Conservation (phyloP, 768 basidiomycete species). For the Gymnopilus dilepis region DNA sequence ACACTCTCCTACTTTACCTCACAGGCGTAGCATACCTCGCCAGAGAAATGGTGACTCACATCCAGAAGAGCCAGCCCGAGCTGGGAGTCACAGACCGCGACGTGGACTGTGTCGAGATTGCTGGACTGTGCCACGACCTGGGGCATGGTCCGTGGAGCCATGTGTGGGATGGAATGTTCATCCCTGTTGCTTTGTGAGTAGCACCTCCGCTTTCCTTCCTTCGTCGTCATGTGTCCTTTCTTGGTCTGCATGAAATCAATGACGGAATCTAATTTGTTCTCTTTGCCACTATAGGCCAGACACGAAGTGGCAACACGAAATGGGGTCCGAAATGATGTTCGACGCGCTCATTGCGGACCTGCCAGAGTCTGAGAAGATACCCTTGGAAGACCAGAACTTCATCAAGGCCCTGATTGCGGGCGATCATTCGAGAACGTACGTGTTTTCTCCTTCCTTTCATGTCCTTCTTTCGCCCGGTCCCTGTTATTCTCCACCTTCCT, state of each 20-base stretch:
- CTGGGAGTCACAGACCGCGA: constrained; percentile 74
- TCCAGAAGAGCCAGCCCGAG: constrained; percentile 61
- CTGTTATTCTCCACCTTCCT: not conserved
- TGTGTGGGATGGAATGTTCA: constrained; percentile 79
- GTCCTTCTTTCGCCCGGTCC: not conserved
- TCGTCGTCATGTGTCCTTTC: not conserved
- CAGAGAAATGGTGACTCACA: constrained; percentile 60
- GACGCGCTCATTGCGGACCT: constrained; percentile 58
- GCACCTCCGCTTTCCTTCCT: not conserved
- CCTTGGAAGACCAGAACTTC: constrained; percentile 55
- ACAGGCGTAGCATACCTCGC: constrained; percentile 82
- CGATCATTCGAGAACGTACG: constrained; percentile 54
- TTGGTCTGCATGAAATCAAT: not conserved
- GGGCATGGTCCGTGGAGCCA: constrained; percentile 90
- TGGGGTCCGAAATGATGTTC: constrained; percentile 85
- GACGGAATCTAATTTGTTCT: not conserved
- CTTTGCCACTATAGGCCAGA: constrained; percentile 9
- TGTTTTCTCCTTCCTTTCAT: constrained; percentile 14
- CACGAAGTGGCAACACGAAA: constrained; percentile 70
- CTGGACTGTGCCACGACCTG: constrained; percentile 84
- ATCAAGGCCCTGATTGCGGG: constrained; percentile 85
- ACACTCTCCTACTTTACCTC: constrained; percentile 3
- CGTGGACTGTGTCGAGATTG: constrained; percentile 76
- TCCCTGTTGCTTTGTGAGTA: constrained; percentile 67
- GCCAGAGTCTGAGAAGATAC: constrained; percentile 53